These are phyloP conservation scores for Termitomyces sp. DNA, from an alignment of 768 basidiomycete genomes.

Conservation along the genomic window DNA sequence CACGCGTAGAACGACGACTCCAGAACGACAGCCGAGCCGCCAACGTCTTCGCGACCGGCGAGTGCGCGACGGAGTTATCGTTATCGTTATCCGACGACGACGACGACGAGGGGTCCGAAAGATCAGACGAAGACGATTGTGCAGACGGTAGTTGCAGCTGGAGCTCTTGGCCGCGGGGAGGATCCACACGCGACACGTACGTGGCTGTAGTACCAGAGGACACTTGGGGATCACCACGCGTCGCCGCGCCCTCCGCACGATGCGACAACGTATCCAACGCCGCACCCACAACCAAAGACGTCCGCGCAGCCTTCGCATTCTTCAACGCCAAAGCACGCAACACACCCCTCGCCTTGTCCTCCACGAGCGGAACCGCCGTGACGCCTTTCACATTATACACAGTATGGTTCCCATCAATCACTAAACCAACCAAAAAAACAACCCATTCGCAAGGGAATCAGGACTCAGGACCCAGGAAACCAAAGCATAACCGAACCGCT, in stretches of 20 bases:
- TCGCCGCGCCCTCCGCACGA: too few relatives aligned
- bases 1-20: slow-evolving; percentile 53
- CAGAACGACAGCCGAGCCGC: slow-evolving; percentile 71
- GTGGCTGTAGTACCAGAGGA: slow-evolving; percentile 40
- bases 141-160: slow-evolving; percentile 27
- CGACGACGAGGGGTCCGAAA: slow-evolving; percentile 55
- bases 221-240: slow-evolving; percentile 37
- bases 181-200: slow-evolving; percentile 31
- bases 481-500: too few relatives aligned
- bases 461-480: too few relatives aligned
- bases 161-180: slow-evolving; percentile 18
- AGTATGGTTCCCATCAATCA: slow-evolving; percentile 54
- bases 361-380: slow-evolving; percentile 63
- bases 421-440: slow-evolving; percentile 34
- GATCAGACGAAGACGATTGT: slow-evolving; percentile 40
- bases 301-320: slow-evolving; percentile 36
- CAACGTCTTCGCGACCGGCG: slow-evolving; percentile 57
- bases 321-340: slow-evolving; percentile 49
- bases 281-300: slow-evolving; percentile 36
- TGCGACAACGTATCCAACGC: slow-evolving; percentile 16
- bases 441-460: too few relatives aligned
- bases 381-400: slow-evolving; percentile 69
- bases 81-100: too few relatives aligned
- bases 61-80: slow-evolving; percentile 34
- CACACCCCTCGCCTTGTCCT: slow-evolving; percentile 51